Evolutionary conservation across 148 eudicot species (phyloP).

Genomic region (Fagopyrum esculentum): DNA sequence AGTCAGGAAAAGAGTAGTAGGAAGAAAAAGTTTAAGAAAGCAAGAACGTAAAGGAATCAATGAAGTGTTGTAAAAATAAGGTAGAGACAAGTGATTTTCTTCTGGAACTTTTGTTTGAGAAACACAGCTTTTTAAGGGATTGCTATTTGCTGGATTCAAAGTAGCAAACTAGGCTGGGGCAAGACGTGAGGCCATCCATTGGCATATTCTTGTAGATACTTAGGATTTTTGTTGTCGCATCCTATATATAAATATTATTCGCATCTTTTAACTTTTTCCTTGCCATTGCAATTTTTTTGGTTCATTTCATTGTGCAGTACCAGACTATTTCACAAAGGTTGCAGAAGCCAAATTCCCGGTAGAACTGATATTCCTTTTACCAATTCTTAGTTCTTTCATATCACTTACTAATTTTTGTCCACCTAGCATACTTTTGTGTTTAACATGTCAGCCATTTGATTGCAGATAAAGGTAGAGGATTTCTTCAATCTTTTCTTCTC

Average conservation of each 20-base stretch:
- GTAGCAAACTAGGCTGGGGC: not conserved
- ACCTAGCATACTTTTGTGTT: not conserved
- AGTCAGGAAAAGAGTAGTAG: not conserved
- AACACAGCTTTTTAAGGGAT: not conserved
- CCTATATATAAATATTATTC: no score
- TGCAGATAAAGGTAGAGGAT: constrained; percentile 71
- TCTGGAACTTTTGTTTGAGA: not conserved
- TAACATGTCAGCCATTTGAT: constrained; percentile 5
- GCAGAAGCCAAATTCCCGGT: constrained; percentile 86
- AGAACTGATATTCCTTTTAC: constrained; percentile 12
- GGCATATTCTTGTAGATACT: not conserved
- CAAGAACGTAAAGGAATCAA: not conserved
- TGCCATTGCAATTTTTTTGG: not conserved
- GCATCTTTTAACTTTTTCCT: not conserved
- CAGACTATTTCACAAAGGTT: constrained; percentile 52
- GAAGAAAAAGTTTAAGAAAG: not conserved
- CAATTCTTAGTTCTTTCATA: not conserved
- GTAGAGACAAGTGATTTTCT: no score
- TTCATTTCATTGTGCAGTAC: constrained; percentile 44
- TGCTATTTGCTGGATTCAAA: no score
- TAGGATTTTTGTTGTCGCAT: not conserved
- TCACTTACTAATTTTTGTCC: not conserved
- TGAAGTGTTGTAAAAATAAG: not conserved
- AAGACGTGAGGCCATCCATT: not conserved
- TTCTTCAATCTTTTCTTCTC: constrained; percentile 73